Percentiles rank a stretch among this genome's conserved stretches.
These are phyloP conservation scores for Solanum commersonii DNA, from an alignment of 257 asterid genomes.

Conservation along the genomic window DNA sequence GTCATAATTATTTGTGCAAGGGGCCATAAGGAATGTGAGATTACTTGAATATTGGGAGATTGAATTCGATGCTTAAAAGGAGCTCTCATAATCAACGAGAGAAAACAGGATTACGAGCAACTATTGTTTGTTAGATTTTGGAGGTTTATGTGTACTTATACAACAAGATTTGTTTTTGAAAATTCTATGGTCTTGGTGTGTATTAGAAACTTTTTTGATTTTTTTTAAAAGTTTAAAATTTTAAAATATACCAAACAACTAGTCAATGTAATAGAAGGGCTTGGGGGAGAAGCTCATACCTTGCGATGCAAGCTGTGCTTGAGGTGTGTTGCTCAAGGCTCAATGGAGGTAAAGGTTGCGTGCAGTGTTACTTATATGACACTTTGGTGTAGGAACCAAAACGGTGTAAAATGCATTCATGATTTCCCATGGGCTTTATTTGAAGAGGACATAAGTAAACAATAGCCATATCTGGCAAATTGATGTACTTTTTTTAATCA, in stretches of 20 bases:
- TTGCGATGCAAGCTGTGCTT: not conserved
- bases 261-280: not conserved
- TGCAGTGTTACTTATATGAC: not conserved
- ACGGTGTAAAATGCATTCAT: not conserved
- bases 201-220: not conserved
- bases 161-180: not conserved
- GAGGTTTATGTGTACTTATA: not conserved
- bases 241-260: not conserved
- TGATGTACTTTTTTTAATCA: not conserved
- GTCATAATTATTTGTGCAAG: not conserved
- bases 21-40: not conserved
- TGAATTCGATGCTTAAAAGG: not conserved
- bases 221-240: not conserved
- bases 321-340: not conserved
- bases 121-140: not conserved
- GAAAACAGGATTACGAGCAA: not conserved
- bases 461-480: not conserved
- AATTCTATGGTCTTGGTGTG: not conserved
- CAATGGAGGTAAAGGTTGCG: not conserved
- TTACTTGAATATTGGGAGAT: not conserved
- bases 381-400: not conserved
- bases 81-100: not conserved
- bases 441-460: not conserved
- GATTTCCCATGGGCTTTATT: not conserved
- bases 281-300: not conserved